Evolutionary conservation across 495 filamentous ascomycete species (phyloP).

Genomic region (Xylaria telfairii): DNA sequence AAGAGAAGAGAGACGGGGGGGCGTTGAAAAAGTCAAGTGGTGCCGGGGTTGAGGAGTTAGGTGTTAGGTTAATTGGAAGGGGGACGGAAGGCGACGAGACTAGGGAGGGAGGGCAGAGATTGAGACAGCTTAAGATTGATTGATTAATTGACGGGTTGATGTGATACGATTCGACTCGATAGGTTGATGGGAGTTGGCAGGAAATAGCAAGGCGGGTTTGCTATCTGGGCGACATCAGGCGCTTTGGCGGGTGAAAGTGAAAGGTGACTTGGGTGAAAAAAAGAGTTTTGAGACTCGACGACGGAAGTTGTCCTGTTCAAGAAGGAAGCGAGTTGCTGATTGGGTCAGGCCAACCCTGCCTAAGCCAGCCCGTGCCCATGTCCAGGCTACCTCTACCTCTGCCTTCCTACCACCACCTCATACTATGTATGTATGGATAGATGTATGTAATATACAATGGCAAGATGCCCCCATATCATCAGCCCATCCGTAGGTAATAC

Average conservation of each 20-base stretch:
- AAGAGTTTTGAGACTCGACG: constrained; percentile 22
- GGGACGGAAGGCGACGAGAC: not conserved
- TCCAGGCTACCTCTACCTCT: constrained; percentile 9
- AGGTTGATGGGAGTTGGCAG: constrained; percentile 4
- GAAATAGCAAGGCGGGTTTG: constrained; percentile 2
- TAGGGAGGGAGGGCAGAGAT: not conserved
- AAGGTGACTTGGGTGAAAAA: constrained; percentile 16
- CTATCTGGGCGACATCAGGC: constrained; percentile 1
- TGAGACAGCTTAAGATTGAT: constrained; percentile 6
- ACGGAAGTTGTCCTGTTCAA: constrained; percentile 24
- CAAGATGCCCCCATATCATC: not conserved
- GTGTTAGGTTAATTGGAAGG: not conserved
- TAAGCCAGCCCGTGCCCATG: not conserved
- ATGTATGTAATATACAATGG: no score
- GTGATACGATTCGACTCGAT: no score
- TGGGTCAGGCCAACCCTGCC: constrained; percentile 19
- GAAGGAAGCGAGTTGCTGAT: constrained; percentile 30
- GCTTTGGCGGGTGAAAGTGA: constrained; percentile 12
- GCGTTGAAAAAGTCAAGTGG: not conserved
- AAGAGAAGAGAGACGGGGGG: constrained; percentile 1
- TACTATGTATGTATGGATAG: no score
- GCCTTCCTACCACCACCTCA: not conserved
- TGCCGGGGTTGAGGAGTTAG: constrained; percentile 3
- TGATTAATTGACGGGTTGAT: no score
- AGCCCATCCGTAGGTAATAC: no score